Evolutionary conservation across 139 green algal species (phyloP), one percentile per base, ranked within the genome.

Genomic region (Picochlorum sp.): DNA sequence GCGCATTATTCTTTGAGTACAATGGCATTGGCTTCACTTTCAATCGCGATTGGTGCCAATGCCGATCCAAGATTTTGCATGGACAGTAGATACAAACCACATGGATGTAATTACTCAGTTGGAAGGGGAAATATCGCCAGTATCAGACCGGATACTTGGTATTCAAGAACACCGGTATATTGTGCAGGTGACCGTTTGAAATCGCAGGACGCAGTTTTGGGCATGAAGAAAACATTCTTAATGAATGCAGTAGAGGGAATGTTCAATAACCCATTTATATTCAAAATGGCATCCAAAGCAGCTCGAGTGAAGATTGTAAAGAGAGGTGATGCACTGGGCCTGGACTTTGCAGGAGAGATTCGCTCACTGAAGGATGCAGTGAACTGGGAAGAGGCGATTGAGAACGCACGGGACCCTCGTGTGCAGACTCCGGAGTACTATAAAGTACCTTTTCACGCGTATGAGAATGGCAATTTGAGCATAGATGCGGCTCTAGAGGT

Each of bases 371-470:
- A 91, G n/a, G 50, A 76, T 34, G 38, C 59, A 49, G 73, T 81
- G 57, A 74, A 89, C 62, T 89, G 83, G 84, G 74, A 82, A 1
- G 58, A 66, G 6, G 58, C 74, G 21, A 23, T 85, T 54, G 49
- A 54, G 28, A 63, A 47, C 2, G 77, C 79, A 7, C 28, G 30
- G 11, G 63, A 89, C 57, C 61, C 62, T 2, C n/a, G 23, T 8
- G 50, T 88, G 18, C 13, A 61, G 21, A 80, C 78, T 50, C 83
- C 85, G 5, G 57, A 49, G 13, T 94, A 93, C 74, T 93, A 90
- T 71, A 79, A 61, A 0, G 57, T 76, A 65, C 76, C 83, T 20
- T 93, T 93, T 68, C 86, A 93, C 67, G 85, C 83, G 0, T 91
- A 93, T 37, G 11, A 38, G 3, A 28, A 71, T 6, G 77, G 86